These are phyloP conservation scores for Marchantia polymorpha DNA, from an alignment of 225 moss, liverwort and hornwort species.

Conservation along the genomic window DNA sequence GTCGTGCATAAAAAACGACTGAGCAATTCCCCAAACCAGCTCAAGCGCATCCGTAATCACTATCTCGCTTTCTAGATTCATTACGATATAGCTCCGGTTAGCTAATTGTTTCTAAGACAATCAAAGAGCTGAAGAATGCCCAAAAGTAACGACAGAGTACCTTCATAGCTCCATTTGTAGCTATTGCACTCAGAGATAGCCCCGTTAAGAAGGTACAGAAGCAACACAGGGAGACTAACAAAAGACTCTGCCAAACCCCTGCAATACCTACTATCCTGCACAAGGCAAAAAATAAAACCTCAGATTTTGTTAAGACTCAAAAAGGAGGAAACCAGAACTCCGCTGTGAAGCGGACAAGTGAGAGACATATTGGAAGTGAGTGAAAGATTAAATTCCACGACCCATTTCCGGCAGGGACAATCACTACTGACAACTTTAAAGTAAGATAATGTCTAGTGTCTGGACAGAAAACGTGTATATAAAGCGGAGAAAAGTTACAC, in stretches of 20 bases:
- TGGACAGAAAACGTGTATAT: too few species aligned
- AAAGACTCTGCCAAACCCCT: slow-evolving; percentile 88
- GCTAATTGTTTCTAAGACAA: too few species aligned
- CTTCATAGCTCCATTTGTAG: slow-evolving; percentile 99
- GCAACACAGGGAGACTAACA: slow-evolving; percentile 86
- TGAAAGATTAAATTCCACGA: too few species aligned
- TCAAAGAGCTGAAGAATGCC: background rate
- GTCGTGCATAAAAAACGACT: background rate
- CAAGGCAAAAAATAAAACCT: slow-evolving; percentile 10
- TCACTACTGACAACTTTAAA: too few species aligned
- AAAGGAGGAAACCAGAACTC: too few species aligned
- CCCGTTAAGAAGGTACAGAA: slow-evolving; percentile 88
- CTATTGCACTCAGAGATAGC: slow-evolving; percentile 90
- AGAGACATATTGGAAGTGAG: too few species aligned
- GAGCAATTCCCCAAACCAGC: background rate
- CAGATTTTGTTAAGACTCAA: too few species aligned
- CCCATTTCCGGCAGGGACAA: too few species aligned
- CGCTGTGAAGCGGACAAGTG: too few species aligned
- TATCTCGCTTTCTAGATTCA: background rate
- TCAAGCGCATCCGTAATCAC: background rate
- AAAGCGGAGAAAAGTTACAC: too few species aligned
- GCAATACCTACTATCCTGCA: slow-evolving; percentile 98
- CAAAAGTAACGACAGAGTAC: slow-evolving; percentile 29
- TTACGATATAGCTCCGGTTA: background rate
- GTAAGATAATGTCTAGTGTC: too few species aligned